phyloP scores from a whole-genome alignment of 805 yeast genomes.

The Candida anglica region DNA sequence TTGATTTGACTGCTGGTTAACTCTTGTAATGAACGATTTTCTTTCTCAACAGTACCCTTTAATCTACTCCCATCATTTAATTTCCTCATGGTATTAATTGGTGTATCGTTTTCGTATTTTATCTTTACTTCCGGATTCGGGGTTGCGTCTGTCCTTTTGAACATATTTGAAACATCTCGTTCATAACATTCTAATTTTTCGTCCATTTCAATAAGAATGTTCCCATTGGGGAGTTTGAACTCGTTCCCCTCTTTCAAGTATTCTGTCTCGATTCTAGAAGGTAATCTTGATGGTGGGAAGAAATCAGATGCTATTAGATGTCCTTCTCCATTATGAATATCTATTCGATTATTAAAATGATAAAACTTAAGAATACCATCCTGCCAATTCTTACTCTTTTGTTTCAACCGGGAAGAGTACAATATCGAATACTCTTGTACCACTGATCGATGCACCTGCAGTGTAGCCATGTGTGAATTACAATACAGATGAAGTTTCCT shows the following conservation, averaged over 20 bases:
- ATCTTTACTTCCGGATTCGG: not conserved
- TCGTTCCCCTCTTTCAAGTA: conserved; percentile 13
- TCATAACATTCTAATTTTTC: conserved; percentile 28
- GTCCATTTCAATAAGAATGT: conserved; percentile 24
- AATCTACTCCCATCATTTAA: no score
- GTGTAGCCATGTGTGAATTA: no score
- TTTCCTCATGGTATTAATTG: not conserved
- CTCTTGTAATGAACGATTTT: no score
- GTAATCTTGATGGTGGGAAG: conserved; percentile 9
- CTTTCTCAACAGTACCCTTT: no score
- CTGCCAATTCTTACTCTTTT: conserved; percentile 48
- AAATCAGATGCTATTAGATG: conserved; percentile 33
- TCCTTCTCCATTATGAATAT: conserved; percentile 34
- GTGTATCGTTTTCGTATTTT: not conserved
- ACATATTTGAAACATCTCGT: conserved; percentile 30
- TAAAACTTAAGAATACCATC: conserved; percentile 47
- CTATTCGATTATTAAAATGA: conserved; percentile 46
- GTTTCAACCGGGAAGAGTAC: conserved; percentile 41
- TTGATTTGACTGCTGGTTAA: no score
- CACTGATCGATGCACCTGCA: no score
- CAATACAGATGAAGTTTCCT: no score
- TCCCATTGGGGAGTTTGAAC: conserved; percentile 22
- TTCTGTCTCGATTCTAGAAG: conserved; percentile 10
- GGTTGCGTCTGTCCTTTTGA: conserved; percentile 2
- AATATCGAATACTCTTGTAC: conserved; percentile 46